These are phyloP conservation scores for Dictyostelium discoideum DNA, from an alignment of 78 protist genomes.

Conservation along the genomic window DNA sequence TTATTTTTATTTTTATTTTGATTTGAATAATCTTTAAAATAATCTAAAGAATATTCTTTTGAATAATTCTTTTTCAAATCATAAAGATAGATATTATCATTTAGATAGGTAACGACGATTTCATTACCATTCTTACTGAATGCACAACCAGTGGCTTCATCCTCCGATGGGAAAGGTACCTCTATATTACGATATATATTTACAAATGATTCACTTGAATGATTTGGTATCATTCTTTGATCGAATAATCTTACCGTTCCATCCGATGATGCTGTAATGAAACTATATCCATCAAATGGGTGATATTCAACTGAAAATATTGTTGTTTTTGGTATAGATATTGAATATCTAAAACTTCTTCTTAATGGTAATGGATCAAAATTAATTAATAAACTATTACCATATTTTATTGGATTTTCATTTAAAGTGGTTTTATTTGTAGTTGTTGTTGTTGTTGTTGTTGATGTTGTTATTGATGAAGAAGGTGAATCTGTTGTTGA, in stretches of 20 bases:
- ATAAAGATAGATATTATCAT: constrained; percentile 61
- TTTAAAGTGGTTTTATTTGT: background rate
- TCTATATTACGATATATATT: constrained; percentile 62
- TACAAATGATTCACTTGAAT: constrained; percentile 52
- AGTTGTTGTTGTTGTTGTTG: background rate
- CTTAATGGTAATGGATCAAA: constrained; percentile 22
- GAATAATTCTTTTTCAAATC: constrained; percentile 51
- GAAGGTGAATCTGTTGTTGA: background rate
- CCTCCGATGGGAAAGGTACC: constrained; percentile 25
- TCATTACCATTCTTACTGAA: constrained; percentile 74
- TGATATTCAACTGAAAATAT: constrained; percentile 79
- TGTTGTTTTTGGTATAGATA: background rate
- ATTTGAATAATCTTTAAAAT: constrained; percentile 46
- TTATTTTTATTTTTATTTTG: background rate
- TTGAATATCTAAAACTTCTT: constrained; percentile 26
- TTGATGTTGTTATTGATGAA: constrained; percentile 16
- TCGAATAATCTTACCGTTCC: constrained; percentile 73
- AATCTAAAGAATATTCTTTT: constrained; percentile 70
- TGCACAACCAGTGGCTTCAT: constrained; percentile 50
- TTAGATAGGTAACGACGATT: constrained; percentile 42
- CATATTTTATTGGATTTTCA: background rate
- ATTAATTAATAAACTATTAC: constrained; percentile 20
- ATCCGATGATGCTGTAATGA: constrained; percentile 59
- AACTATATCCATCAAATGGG: constrained; percentile 65
- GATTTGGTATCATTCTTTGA: constrained; percentile 47